A percentile compares a stretch with the other conserved stretches of the same genome.
Evolutionary conservation across 352 stramenopile species (phyloP).

Genomic region (Sclerospora graminicola): DNA sequence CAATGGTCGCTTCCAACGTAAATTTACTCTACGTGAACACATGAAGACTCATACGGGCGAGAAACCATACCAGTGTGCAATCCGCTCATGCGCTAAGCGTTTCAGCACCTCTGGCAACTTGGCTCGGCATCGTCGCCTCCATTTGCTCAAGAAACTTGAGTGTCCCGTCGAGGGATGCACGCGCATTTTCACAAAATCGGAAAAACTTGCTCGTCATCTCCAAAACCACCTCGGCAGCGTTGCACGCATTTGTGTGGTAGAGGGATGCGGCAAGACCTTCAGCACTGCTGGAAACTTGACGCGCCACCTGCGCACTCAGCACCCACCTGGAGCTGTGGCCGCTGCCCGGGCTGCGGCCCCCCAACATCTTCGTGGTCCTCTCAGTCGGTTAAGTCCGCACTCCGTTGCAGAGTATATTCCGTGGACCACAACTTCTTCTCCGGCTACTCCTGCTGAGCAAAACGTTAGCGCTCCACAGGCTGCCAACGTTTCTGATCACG

Average conservation of each 20-base stretch:
- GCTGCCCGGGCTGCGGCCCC: slow-evolving; percentile 15
- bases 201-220: slow-evolving; percentile 41
- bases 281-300: slow-evolving; percentile 61
- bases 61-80: slow-evolving; percentile 52
- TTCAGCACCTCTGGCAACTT: slow-evolving; percentile 61
- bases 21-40: slow-evolving; percentile 67
- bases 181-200: slow-evolving; percentile 39
- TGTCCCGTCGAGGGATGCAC: slow-evolving; percentile 38
- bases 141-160: slow-evolving; percentile 38
- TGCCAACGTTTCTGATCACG: slow-evolving; percentile 29
- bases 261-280: slow-evolving; percentile 54
- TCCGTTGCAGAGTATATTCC: slow-evolving; percentile 19
- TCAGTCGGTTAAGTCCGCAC: slow-evolving; percentile 9
- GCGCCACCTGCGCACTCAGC: slow-evolving; percentile 53
- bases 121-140: slow-evolving; percentile 39
- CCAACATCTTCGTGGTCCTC: slow-evolving; percentile 5
- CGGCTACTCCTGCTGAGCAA: slow-evolving; percentile 1
- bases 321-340: slow-evolving; percentile 30
- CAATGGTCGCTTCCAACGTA: slow-evolving; percentile 50
- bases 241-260: slow-evolving; percentile 42
- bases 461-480: slow-evolving; percentile 9
- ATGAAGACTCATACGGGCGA: slow-evolving; percentile 78
- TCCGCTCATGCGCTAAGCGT: slow-evolving; percentile 41
- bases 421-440: slow-evolving; percentile 12
- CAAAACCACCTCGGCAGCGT: slow-evolving; percentile 44